A percentile compares a stretch with the other conserved stretches of the same genome.
These are phyloP conservation scores for Platanthera guangdongensis DNA, from an alignment of 106 monocot genomes.

Conservation along the genomic window DNA sequence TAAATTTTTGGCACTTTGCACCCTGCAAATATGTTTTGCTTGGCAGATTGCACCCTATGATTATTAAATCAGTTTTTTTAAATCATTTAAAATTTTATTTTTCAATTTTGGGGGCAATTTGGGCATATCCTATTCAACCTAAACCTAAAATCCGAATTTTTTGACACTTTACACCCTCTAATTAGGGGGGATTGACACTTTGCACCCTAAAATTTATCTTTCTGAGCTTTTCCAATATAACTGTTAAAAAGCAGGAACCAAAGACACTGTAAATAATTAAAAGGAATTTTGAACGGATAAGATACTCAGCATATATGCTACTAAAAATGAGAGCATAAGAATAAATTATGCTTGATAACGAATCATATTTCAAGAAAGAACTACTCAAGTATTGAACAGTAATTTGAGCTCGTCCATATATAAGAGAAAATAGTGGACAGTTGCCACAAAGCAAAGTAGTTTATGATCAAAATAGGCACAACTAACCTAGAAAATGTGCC, in stretches of 20 bases:
- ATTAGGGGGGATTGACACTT: no score
- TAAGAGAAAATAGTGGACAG: slow-evolving; percentile 1
- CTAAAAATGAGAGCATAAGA: background rate
- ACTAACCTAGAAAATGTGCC: slow-evolving; percentile 38
- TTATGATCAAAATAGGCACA: no score
- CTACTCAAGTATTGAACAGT: background rate
- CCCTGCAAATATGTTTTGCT: no score
- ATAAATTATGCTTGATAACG: background rate
- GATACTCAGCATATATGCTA: background rate
- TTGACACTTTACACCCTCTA: no score
- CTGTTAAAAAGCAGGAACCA: background rate
- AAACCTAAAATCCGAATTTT: no score
- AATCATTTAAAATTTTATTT: no score
- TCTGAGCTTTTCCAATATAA: background rate
- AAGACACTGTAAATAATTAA: background rate
- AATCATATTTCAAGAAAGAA: slow-evolving; percentile 1
- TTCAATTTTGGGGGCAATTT: no score
- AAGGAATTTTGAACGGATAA: background rate
- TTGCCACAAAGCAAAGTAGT: background rate
- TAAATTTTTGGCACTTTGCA: no score
- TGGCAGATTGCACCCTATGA: no score
- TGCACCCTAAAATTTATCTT: no score
- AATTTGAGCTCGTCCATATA: background rate
- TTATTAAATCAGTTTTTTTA: no score
- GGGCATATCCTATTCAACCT: no score